These are phyloP conservation scores for Penicillium simplicissimum DNA, from an alignment of 495 filamentous ascomycete genomes.

Conservation along the genomic window DNA sequence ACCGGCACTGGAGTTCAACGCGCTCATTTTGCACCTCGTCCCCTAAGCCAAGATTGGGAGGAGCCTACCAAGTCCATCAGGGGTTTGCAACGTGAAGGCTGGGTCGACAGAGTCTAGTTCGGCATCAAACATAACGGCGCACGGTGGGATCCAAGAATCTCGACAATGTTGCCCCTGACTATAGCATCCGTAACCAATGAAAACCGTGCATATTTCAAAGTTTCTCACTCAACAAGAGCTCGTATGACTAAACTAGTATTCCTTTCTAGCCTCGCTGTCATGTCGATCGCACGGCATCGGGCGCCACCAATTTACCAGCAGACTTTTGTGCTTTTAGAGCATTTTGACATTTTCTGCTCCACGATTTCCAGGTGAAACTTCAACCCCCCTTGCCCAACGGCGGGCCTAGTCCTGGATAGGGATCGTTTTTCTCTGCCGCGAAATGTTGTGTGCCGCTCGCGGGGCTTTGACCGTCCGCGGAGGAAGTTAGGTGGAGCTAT, in stretches of 20 bases:
- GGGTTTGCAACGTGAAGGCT: neutral
- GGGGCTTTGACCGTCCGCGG: neutral
- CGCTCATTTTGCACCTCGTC: neutral
- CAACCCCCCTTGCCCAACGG: neutral
- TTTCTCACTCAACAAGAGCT: neutral
- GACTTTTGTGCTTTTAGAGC: neutral
- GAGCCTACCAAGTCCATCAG: neutral
- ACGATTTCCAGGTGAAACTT: neutral
- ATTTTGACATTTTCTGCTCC: neutral
- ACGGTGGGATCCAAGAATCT: neutral
- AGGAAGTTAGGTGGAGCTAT: neutral
- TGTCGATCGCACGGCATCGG: constrained; percentile 19
- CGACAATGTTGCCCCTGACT: neutral
- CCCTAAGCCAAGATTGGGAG: neutral
- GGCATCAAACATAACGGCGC: neutral
- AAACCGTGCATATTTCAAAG: neutral
- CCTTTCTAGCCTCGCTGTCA: neutral
- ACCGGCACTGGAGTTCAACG: neutral
- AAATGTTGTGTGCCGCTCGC: neutral
- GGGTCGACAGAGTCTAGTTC: neutral
- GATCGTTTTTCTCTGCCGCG: neutral
- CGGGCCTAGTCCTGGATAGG: neutral
- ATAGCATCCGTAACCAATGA: neutral
- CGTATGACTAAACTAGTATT: neutral
- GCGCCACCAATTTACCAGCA: constrained; percentile 18